Evolutionary conservation across 768 basidiomycete genomes (phyloP).

Genomic region (Trichaptum fuscoviolaceum): DNA sequence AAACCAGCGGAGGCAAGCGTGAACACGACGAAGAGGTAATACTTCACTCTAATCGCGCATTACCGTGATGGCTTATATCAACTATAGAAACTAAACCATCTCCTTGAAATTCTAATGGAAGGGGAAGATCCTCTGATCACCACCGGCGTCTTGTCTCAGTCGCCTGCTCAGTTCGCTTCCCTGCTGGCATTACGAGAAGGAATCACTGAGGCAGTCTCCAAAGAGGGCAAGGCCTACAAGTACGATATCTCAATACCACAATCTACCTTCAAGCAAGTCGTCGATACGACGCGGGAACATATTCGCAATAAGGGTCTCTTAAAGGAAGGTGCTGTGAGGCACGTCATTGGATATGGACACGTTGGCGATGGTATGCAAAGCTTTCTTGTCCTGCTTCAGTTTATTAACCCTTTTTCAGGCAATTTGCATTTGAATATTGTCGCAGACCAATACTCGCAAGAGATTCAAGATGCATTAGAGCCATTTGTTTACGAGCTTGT

Average conservation of each 20-base stretch:
- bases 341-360: conserved; percentile 92
- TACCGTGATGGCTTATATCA: background rate
- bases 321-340: conserved; percentile 68
- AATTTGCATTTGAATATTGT: conserved; percentile 93
- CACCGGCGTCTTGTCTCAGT: conserved; percentile 90
- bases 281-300: conserved; percentile 73
- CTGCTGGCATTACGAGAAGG: conserved; percentile 92
- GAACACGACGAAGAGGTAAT: conserved; percentile 91
- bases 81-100: conserved; percentile 71
- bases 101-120: conserved; percentile 75
- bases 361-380: conserved; percentile 75
- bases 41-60: conserved; percentile 2
- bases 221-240: conserved; percentile 94
- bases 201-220: conserved; percentile 86
- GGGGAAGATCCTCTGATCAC: conserved; percentile 72
- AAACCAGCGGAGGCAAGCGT: conserved; percentile 88
- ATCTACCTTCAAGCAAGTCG: conserved; percentile 78
- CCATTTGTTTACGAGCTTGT: conserved; percentile 94
- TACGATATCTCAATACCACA: conserved; percentile 93
- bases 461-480: conserved; percentile 84
- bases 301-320: conserved; percentile 66
- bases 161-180: conserved; percentile 80
- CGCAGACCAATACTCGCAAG: conserved; percentile 74
- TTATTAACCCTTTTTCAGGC: conserved; percentile 38
- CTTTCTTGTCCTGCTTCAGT: background rate